Evolutionary conservation across 768 basidiomycete species (phyloP), one percentile per base, ranked within the genome.

Genomic region (Tricholoma hemisulphureum): DNA sequence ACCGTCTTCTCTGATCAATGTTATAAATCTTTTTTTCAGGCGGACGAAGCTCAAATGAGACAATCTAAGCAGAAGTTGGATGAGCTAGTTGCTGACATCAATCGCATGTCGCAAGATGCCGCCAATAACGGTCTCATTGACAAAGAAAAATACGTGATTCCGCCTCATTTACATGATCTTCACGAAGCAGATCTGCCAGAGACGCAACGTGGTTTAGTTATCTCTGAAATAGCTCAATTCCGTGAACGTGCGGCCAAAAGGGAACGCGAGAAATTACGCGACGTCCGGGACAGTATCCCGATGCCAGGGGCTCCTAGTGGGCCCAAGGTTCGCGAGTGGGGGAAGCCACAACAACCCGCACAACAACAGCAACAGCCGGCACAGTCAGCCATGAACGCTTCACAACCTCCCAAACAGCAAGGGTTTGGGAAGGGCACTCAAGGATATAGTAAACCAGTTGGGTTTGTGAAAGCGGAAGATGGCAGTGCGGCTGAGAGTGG

Each of bases 131-230:
- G 88, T n/a, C 79, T 85, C 35, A 83, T 85, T 53, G 88, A 91
- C 73, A 88, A 89, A 67, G 90, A 93, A 73, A 87, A 88, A 81
- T 91, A 92, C 69, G 82, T 92, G 61, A 93, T 97, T 41, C 94
- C 94, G 23, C 91, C 93, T n/a, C 97, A 99, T 74, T 82, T 98
- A 18, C 93, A 93, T 73, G 97, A 98, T 74, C 81, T 99, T 41
- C 91, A 94, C 68, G 95, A 97, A 75, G 92, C 94, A 53, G 97
- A 99, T 68, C 83, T 99, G 41, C 96, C 97, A 21, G 97, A 99
- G 75, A 92, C 92, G 0, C 85, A 83, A 61, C 89, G 96, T 32
- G 93, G 91, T 5, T 87, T 95, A 54, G 95, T 98, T 59, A 91
- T 98, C 60, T 93, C 91, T 28, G 95, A 98, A 69, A 99, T 99